A percentile compares a stretch with the other conserved stretches of the same genome.
Evolutionary conservation across 2,329 filamentous ascomycete genomes (phyloP).

Genomic region (Microsporum canis): DNA sequence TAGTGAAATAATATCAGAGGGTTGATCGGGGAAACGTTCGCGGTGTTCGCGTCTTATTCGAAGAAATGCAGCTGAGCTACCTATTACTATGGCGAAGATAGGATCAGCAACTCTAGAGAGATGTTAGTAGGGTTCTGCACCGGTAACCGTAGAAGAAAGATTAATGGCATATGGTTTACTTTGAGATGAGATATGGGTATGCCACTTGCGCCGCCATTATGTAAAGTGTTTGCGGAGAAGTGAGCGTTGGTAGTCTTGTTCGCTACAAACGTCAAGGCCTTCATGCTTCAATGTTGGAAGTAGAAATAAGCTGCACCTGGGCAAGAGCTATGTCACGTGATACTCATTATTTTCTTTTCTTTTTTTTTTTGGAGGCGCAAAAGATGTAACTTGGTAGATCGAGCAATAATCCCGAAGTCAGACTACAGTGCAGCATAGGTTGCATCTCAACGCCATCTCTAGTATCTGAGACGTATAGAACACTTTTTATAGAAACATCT

Average conservation of each 20-base stretch:
- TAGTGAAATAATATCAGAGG: slow-evolving; percentile 24
- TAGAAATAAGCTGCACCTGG: background rate
- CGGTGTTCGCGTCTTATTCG: slow-evolving; percentile 46
- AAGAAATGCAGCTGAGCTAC: slow-evolving; percentile 40
- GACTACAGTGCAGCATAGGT: no score
- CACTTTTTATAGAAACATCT: no score
- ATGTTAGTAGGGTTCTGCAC: slow-evolving; percentile 10
- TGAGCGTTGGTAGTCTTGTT: background rate
- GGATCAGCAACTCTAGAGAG: slow-evolving; percentile 40
- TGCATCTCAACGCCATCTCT: no score
- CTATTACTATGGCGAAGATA: slow-evolving; percentile 44
- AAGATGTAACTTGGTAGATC: no score
- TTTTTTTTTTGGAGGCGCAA: no score
- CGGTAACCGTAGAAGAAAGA: background rate
- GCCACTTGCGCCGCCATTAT: slow-evolving; percentile 4
- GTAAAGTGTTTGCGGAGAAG: background rate
- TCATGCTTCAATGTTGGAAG: background rate
- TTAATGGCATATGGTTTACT: background rate
- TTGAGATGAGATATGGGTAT: slow-evolving; percentile 8
- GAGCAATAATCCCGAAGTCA: no score
- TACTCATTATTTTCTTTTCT: background rate
- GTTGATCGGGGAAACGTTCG: slow-evolving; percentile 34
- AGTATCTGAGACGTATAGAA: no score
- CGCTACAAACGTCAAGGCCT: background rate
- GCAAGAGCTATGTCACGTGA: background rate